These are phyloP conservation scores for Paraconiothyrium brasiliense DNA, from an alignment of 2,329 filamentous ascomycete species.

Conservation along the genomic window DNA sequence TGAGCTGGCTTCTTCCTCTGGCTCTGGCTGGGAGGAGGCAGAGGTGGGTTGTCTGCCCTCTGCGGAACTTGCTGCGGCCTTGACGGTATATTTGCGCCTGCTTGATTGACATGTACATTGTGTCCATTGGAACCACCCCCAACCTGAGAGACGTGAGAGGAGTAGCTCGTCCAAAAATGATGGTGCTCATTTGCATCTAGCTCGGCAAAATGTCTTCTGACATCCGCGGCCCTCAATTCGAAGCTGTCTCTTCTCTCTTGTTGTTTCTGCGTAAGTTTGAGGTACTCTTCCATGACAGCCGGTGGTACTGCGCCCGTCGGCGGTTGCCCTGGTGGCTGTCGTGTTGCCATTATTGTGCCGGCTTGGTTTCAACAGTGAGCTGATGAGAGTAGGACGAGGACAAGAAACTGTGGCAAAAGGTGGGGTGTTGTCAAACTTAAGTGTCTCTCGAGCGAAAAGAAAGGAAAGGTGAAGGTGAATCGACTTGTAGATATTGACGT, in stretches of 20 bases:
- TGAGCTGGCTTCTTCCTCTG: background rate
- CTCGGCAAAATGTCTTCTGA: conserved; percentile 1
- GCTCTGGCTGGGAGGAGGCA: background rate
- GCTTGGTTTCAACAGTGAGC: background rate
- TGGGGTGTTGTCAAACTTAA: background rate
- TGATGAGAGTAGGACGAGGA: background rate
- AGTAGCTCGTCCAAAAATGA: conserved; percentile 16
- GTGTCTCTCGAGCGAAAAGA: background rate
- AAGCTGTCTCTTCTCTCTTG: conserved; percentile 9
- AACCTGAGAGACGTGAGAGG: background rate
- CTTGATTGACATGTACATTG: too few relatives aligned
- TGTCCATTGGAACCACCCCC: background rate
- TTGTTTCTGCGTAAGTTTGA: conserved; percentile 1
- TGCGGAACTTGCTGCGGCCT: background rate
- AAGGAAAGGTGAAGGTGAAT: conserved; percentile 5
- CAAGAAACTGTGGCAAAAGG: background rate
- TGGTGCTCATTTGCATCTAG: conserved; percentile 21
- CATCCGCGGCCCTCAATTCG: background rate
- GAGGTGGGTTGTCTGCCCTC: background rate
- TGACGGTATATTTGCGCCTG: background rate
- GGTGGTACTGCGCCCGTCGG: background rate
- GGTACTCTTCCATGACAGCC: background rate
- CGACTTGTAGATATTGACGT: background rate
- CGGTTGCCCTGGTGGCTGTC: background rate
- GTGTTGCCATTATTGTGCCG: conserved; percentile 1